phyloP scores from a whole-genome alignment of 2,329 filamentous ascomycete species.

The Sordariomycetes sp. region DNA sequence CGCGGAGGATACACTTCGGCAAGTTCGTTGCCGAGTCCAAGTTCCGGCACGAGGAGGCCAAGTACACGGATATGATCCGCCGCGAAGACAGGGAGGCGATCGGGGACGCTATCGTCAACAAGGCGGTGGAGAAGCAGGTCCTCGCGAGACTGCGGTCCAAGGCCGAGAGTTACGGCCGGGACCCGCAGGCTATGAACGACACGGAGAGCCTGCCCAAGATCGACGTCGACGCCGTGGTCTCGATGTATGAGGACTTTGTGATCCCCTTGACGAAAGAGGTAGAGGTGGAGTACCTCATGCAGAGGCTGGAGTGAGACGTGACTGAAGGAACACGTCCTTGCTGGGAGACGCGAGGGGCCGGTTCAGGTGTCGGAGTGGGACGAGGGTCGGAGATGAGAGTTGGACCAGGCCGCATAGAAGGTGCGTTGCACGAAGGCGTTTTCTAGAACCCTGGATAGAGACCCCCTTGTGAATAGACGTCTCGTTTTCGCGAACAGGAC shows the following conservation, averaged over 20 bases:
- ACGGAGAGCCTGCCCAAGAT: conserved; percentile 63
- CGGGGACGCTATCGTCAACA: conserved; percentile 82
- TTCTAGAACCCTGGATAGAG: not conserved
- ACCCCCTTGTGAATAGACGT: not conserved
- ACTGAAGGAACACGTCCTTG: not conserved
- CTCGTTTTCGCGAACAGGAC: not conserved
- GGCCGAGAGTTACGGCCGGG: conserved; percentile 85
- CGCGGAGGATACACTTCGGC: conserved; percentile 87
- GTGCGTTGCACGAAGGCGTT: not conserved
- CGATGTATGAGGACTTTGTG: conserved; percentile 85
- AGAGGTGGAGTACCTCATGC: conserved; percentile 97
- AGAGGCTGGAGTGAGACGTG: conserved; percentile 50
- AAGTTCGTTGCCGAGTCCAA: conserved; percentile 98
- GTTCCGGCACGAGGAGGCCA: conserved; percentile 72
- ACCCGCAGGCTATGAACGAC: conserved; percentile 56
- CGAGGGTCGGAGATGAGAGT: not conserved
- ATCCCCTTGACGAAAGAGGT: conserved; percentile 98
- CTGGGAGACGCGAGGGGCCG: not conserved
- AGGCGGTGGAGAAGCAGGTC: conserved; percentile 82
- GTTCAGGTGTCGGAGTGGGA: not conserved
- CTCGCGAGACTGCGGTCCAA: conserved; percentile 79
- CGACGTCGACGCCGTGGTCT: conserved; percentile 80
- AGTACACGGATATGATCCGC: conserved; percentile 74
- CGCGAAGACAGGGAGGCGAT: conserved; percentile 71
- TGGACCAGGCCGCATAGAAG: not conserved